A percentile compares a stretch with the other conserved stretches of the same genome.
phyloP scores from a whole-genome alignment of 139 green algal genomes.

The Helicosporidium sp. region DNA sequence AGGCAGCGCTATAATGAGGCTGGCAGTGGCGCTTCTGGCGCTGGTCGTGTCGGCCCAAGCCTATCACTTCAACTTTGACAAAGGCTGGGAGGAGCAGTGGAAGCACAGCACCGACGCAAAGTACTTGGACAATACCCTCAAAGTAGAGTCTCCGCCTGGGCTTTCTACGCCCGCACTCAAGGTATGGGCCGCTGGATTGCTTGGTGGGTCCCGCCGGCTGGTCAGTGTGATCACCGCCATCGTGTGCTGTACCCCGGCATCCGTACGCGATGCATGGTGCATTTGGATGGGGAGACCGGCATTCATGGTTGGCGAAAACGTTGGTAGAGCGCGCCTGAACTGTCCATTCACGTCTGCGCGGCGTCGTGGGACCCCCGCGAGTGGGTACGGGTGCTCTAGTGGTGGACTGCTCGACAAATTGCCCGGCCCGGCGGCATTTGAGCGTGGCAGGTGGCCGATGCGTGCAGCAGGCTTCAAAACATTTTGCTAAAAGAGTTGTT shows the following conservation, averaged over 20 bases:
- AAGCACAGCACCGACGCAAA: constrained; percentile 12
- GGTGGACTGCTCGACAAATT: too few relatives aligned
- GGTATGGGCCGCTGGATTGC: neutral
- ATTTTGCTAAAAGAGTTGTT: too few relatives aligned
- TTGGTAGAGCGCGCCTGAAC: too few relatives aligned
- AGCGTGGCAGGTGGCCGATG: too few relatives aligned
- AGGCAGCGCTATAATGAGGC: constrained; percentile 1
- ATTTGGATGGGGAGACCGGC: neutral
- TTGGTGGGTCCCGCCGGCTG: neutral
- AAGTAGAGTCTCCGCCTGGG: neutral
- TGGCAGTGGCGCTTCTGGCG: neutral
- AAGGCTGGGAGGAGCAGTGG: constrained; percentile 11
- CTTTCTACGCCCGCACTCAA: constrained; percentile 4
- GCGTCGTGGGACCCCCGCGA: too few relatives aligned
- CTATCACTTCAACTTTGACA: constrained; percentile 11
- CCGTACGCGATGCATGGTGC: neutral
- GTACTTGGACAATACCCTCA: constrained; percentile 11
- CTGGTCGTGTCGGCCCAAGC: constrained; percentile 1
- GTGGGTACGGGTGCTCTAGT: too few relatives aligned
- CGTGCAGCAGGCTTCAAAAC: too few relatives aligned
- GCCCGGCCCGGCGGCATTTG: too few relatives aligned
- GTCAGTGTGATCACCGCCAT: neutral
- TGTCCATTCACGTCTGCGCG: too few relatives aligned
- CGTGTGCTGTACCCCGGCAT: neutral
- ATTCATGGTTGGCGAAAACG: too few relatives aligned